phyloP scores from a whole-genome alignment of 2,329 filamentous ascomycete genomes.

The Monosporascus sp. region DNA sequence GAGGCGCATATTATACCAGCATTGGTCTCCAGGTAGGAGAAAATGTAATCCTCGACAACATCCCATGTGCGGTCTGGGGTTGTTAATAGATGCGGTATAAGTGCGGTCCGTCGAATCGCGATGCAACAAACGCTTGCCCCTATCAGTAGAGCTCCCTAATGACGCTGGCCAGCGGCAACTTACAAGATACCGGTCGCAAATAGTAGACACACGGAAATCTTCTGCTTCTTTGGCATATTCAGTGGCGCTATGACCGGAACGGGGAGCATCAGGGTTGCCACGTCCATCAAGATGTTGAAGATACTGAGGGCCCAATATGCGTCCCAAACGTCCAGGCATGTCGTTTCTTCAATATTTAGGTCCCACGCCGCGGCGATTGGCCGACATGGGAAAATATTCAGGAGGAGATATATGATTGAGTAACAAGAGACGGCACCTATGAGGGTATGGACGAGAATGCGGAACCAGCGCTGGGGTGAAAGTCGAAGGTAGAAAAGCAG shows the following conservation, averaged over 20 bases:
- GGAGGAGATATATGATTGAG: background rate
- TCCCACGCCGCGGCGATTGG: conserved; percentile 1
- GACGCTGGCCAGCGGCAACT: background rate
- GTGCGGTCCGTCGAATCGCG: background rate
- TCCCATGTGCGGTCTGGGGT: conserved; percentile 2
- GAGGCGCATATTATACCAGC: conserved; percentile 4
- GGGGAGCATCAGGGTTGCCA: background rate
- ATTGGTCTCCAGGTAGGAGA: conserved; percentile 3
- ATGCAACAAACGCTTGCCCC: background rate
- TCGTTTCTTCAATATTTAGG: background rate
- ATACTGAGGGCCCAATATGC: conserved; percentile 1
- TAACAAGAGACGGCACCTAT: background rate
- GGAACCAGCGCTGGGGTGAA: conserved; percentile 2
- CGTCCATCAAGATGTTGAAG: conserved; percentile 3
- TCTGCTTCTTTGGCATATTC: conserved; percentile 1
- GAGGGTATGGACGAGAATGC: background rate
- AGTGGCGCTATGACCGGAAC: conserved; percentile 1
- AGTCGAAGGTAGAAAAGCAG: conserved; percentile 4
- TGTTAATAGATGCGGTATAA: background rate
- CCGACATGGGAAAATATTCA: conserved; percentile 1
- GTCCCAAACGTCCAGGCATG: background rate
- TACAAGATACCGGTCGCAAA: conserved; percentile 3
- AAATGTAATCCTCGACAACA: conserved; percentile 1
- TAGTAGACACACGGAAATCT: background rate
- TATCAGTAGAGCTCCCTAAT: background rate